phyloP scores from a whole-genome alignment of 805 yeast genomes.

The Metschnikowia matae region DNA sequence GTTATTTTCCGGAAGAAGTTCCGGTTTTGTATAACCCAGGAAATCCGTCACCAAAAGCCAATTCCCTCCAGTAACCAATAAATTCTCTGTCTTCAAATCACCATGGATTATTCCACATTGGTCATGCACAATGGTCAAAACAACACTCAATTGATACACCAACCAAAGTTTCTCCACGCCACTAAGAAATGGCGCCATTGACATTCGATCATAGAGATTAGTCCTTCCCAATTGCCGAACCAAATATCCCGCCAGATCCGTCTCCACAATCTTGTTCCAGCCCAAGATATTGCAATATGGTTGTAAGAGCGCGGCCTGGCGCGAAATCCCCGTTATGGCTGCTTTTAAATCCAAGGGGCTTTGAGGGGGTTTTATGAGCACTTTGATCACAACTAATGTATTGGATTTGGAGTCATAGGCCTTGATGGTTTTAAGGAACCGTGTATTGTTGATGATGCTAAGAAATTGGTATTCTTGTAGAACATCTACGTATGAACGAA shows the following conservation, averaged over 20 bases:
- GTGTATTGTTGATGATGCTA: slow-evolving; percentile 69
- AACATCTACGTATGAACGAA: slow-evolving; percentile 84
- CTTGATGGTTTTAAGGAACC: slow-evolving; percentile 81
- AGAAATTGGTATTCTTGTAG: slow-evolving; percentile 71
- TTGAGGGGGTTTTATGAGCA: slow-evolving; percentile 69
- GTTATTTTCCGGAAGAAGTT: slow-evolving; percentile 82
- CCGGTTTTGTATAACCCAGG: slow-evolving; percentile 74
- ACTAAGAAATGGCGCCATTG: slow-evolving; percentile 84
- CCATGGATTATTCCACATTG: slow-evolving; percentile 67
- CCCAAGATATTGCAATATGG: slow-evolving; percentile 59
- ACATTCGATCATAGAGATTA: slow-evolving; percentile 80
- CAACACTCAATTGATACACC: slow-evolving; percentile 70
- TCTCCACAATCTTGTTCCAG: slow-evolving; percentile 71
- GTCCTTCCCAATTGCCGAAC: slow-evolving; percentile 76
- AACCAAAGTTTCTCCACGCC: slow-evolving; percentile 80
- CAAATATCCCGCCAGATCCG: slow-evolving; percentile 88
- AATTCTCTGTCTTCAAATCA: slow-evolving; percentile 87
- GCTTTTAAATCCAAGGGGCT: slow-evolving; percentile 25
- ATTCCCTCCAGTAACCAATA: slow-evolving; percentile 82
- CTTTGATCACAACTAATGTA: slow-evolving; percentile 63
- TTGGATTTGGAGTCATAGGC: slow-evolving; percentile 69
- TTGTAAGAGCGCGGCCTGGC: slow-evolving; percentile 38
- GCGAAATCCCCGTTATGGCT: slow-evolving; percentile 26
- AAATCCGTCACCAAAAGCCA: slow-evolving; percentile 84
- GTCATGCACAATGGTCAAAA: slow-evolving; percentile 60